Base-by-base conservation (phyloP, 83 land plant species). In the Diphasiastrum complanatum region DNA sequence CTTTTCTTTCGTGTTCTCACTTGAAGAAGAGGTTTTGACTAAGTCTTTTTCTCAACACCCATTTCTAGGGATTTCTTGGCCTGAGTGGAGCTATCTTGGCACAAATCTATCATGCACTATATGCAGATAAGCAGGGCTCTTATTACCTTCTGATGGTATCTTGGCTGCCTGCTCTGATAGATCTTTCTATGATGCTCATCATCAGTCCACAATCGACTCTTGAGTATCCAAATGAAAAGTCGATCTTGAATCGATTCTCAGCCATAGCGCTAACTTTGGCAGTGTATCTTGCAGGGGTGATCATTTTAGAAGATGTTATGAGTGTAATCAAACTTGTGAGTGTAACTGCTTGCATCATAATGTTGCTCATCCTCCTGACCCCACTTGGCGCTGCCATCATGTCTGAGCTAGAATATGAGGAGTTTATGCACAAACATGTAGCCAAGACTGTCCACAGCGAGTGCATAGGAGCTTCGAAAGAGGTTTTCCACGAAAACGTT, bases 21-120 rank as follows among this genome's bases (percentile, higher is more conserved):
- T n/a, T n/a, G n/a, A n/a, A n/a, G n/a, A n/a, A n/a, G n/a, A n/a
- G n/a, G n/a, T n/a, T n/a, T n/a, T n/a, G n/a, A n/a, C n/a, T n/a
- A n/a, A n/a, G n/a, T n/a, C n/a, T n/a, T n/a, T n/a, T n/a, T n/a
- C n/a, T n/a, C n/a, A n/a, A n/a, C n/a, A n/a, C n/a, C n/a, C n/a
- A n/a, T n/a, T 49, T 49, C 19, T 33, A 54, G 58, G 58, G 58
- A 4, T 54, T 18, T 28, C 25, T 54, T 14, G 58, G 58, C n/a
- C n/a, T 54, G 58, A 54, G 58, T 28, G 58, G 58, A 30, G 58
- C 58, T 28, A 28, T 54, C 4, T 25, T 54, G 29, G 14, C 58
- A 5, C 25, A 18, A 18, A 25, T 54, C 33, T 54, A 23, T 54
- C 58, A 33, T 23, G 6, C 58, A 11, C 4, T 54, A 26, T 28